Percentiles rank a stretch among this genome's conserved stretches.
phyloP scores from a whole-genome alignment of 2,329 filamentous ascomycete species.

The Scedosporium dehoogii region DNA sequence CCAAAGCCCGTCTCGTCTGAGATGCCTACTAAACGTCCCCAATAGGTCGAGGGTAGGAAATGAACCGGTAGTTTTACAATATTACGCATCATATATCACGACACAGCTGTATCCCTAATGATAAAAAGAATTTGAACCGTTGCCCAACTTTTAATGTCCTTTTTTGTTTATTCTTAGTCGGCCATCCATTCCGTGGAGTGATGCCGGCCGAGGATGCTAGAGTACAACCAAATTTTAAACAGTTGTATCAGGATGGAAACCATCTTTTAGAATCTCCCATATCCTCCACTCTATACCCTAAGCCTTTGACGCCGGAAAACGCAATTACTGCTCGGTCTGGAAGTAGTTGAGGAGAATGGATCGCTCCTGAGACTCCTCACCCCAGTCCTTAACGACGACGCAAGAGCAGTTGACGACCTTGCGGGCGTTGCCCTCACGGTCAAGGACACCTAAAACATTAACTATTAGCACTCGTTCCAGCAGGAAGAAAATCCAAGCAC shows the following conservation, averaged over 20 bases:
- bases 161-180: constrained; percentile 27
- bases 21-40: background rate
- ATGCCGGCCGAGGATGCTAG: constrained; percentile 37
- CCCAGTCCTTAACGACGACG: constrained; percentile 99
- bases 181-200: constrained; percentile 23
- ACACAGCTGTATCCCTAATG: background rate
- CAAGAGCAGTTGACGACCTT: constrained; percentile 99
- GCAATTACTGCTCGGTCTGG: constrained; percentile 68
- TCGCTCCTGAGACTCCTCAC: constrained; percentile 99
- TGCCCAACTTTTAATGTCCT: constrained; percentile 17
- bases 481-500: background rate
- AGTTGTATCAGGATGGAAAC: background rate
- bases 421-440: constrained; percentile 98
- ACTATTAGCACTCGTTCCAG: constrained; percentile 19
- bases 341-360: constrained; percentile 99
- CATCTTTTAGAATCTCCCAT: background rate
- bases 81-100: background rate
- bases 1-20: background rate
- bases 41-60: constrained; percentile 31
- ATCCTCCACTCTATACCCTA: constrained; percentile 27
- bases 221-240: constrained; percentile 32
- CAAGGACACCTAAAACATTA: constrained; percentile 66
- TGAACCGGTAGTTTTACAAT: constrained; percentile 9
- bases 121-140: background rate
- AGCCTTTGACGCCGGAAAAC: constrained; percentile 13